Conservation (phyloP, 345 rosid genomes). For the Triadica sebifera region DNA sequence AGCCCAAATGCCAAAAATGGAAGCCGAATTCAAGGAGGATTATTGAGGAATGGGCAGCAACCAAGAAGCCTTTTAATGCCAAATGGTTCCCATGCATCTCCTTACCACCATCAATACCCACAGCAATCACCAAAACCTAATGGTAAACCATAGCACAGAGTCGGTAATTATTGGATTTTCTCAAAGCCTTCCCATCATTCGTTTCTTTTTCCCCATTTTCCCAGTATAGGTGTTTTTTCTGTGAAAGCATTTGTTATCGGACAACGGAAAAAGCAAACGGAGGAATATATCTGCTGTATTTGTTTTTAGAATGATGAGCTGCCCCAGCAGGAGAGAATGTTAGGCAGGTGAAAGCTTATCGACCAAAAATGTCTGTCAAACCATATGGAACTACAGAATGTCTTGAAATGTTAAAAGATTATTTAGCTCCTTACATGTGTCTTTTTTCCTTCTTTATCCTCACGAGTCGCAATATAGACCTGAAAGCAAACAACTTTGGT, state of each 20-base stretch:
- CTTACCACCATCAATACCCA: constrained; percentile 57
- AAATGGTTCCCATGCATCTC: constrained; percentile 65
- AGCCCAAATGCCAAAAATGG: constrained; percentile 38
- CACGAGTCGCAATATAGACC: no score
- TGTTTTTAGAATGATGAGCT: constrained; percentile 29
- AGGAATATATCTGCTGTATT: constrained; percentile 25
- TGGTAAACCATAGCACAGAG: constrained; percentile 41
- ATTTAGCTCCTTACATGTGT: no score
- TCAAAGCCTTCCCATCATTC: constrained; percentile 15
- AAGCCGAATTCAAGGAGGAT: constrained; percentile 40
- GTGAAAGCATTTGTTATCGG: constrained; percentile 36
- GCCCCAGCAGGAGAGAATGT: constrained; percentile 11
- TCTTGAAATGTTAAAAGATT: constrained; percentile 22
- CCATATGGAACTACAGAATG: constrained; percentile 23
- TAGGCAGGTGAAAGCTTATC: background rate
- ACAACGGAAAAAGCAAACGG: constrained; percentile 33
- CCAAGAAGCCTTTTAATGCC: constrained; percentile 74
- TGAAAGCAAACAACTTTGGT: no score
- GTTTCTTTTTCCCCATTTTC: constrained; percentile 5
- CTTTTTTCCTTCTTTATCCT: no score
- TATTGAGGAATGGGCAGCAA: constrained; percentile 54
- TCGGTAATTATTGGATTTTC: constrained; percentile 18
- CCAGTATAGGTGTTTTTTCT: constrained; percentile 31
- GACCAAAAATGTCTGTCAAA: no score
- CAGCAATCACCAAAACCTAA: constrained; percentile 67